Conservation (phyloP, 257 asterid genomes). For the Petrea volubilis region DNA sequence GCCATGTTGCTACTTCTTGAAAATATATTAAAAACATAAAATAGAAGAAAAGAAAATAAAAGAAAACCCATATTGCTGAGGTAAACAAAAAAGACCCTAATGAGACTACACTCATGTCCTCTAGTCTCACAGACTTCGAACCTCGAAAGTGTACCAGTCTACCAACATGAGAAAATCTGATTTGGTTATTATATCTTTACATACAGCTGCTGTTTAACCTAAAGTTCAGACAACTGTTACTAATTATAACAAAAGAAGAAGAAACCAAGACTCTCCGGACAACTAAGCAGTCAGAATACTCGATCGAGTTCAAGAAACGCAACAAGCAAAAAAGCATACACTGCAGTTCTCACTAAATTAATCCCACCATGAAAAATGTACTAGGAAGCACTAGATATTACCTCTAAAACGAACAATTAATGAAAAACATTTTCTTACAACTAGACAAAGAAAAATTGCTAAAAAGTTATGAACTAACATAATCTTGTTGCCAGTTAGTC, state of each 20-base stretch:
- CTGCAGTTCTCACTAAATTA: constrained; percentile 20
- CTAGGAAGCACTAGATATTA: constrained; percentile 34
- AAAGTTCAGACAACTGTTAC: constrained; percentile 13
- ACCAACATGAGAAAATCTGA: constrained; percentile 6
- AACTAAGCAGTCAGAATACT: background rate
- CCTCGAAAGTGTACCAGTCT: background rate
- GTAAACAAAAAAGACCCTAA: no score
- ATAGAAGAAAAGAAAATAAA: no score
- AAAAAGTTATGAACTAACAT: constrained; percentile 35
- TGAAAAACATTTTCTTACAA: constrained; percentile 43
- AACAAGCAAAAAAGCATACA: background rate
- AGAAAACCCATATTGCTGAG: no score
- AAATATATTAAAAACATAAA: no score
- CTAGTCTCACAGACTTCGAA: background rate
- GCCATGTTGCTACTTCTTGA: no score
- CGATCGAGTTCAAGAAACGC: background rate
- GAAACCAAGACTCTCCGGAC: constrained; percentile 16
- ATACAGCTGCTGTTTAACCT: constrained; percentile 27
- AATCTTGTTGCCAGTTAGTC: constrained; percentile 36
- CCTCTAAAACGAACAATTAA: constrained; percentile 49
- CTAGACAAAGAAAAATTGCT: constrained; percentile 45
- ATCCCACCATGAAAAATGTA: constrained; percentile 30
- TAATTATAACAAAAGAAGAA: constrained; percentile 3
- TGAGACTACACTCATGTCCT: background rate
- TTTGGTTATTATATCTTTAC: constrained; percentile 28